These are phyloP conservation scores for Smallanthus sonchifolius DNA, from an alignment of 129 eudicot genomes.

Conservation along the genomic window DNA sequence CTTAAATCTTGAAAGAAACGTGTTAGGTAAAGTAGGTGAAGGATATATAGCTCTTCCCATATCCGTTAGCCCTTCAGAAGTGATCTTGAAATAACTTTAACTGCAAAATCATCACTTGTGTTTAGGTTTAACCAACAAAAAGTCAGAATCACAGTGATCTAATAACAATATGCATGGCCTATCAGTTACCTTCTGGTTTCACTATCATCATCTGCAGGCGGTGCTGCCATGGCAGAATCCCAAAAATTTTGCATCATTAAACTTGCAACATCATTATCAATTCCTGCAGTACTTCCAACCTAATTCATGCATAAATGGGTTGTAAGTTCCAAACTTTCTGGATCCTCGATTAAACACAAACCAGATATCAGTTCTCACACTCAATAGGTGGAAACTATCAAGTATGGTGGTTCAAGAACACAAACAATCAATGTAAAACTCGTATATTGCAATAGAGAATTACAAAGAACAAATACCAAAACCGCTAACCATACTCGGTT, in stretches of 20 bases:
- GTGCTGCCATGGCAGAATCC: slow-evolving; percentile 85
- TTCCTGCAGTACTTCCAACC: slow-evolving; percentile 82
- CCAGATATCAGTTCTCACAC: too few species aligned
- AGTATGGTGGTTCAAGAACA: too few species aligned
- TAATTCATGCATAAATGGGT: slow-evolving; percentile 12
- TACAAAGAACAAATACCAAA: too few species aligned
- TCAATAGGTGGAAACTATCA: too few species aligned
- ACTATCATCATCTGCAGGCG: slow-evolving; percentile 69
- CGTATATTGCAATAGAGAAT: too few species aligned
- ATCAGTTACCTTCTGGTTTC: slow-evolving; percentile 64
- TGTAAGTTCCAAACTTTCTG: too few species aligned
- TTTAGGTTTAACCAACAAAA: slow-evolving; percentile 3
- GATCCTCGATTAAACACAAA: too few species aligned
- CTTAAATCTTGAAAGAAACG: slow-evolving; percentile 86
- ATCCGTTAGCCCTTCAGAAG: slow-evolving; percentile 68
- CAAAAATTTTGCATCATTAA: slow-evolving; percentile 91
- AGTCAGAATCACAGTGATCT: background rate
- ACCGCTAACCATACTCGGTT: too few species aligned
- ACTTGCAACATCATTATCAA: slow-evolving; percentile 62
- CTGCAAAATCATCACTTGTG: slow-evolving; percentile 34
- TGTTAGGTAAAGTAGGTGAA: slow-evolving; percentile 39
- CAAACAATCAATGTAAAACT: too few species aligned
- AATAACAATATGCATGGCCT: background rate
- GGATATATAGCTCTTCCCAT: slow-evolving; percentile 54
- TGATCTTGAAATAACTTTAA: slow-evolving; percentile 63